Conservation (phyloP, 1,139 yeast genomes). For the Candida anutae region DNA sequence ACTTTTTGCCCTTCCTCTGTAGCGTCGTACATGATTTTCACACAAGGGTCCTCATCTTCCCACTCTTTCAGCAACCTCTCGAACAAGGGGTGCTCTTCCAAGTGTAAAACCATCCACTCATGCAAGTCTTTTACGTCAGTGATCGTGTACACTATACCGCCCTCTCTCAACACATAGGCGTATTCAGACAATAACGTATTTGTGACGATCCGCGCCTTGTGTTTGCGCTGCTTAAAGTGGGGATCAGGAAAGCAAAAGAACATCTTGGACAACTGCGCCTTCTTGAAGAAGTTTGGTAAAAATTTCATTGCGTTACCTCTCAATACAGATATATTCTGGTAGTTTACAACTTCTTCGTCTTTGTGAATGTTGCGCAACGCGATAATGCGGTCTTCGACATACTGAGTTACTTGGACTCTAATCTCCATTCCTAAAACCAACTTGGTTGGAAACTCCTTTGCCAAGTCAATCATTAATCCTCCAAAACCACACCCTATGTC, state of each 20-base stretch:
- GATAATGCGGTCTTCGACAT: slow-evolving; percentile 89
- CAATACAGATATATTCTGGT: slow-evolving; percentile 79
- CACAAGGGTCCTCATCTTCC: slow-evolving; percentile 77
- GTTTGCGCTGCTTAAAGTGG: slow-evolving; percentile 94
- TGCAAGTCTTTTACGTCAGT: slow-evolving; percentile 94
- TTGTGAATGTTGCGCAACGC: slow-evolving; percentile 64
- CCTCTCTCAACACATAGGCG: slow-evolving; percentile 81
- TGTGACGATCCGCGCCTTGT: slow-evolving; percentile 93
- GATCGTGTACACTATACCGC: slow-evolving; percentile 86
- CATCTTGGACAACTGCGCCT: slow-evolving; percentile 78
- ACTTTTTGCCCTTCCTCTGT: slow-evolving; percentile 99
- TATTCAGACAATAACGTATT: slow-evolving; percentile 83
- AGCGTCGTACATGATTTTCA: slow-evolving; percentile 74
- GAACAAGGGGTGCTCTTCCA: slow-evolving; percentile 85
- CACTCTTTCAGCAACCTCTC: slow-evolving; percentile 72
- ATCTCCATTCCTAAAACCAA: slow-evolving; percentile 93
- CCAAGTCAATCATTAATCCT: slow-evolving; percentile 74
- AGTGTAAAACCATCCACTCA: slow-evolving; percentile 91
- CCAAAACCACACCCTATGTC: slow-evolving; percentile 99
- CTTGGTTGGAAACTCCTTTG: slow-evolving; percentile 66
- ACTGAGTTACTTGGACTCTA: slow-evolving; percentile 93
- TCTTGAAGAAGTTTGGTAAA: slow-evolving; percentile 82
- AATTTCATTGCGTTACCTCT: slow-evolving; percentile 98
- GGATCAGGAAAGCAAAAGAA: slow-evolving; percentile 99
- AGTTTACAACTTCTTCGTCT: slow-evolving; percentile 26